Conservation (phyloP, 495 filamentous ascomycete genomes). For the Amniculicola lignicola region DNA sequence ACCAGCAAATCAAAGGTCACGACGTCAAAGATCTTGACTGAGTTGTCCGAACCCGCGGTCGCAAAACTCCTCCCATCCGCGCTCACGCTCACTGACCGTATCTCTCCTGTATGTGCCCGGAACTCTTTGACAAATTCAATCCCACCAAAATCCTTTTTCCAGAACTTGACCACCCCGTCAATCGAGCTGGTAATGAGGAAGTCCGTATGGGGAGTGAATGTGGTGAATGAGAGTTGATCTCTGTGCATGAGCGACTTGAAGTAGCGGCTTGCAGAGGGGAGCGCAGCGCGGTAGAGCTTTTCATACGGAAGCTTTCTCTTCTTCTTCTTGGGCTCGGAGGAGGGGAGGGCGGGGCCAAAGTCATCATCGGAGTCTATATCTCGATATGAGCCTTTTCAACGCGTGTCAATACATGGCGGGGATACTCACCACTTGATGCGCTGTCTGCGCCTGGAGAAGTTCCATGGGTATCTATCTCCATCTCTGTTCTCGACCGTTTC, state of each 20-base stretch:
- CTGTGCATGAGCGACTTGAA: constrained; percentile 98
- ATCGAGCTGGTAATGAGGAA: constrained; percentile 91
- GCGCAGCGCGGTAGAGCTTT: constrained; percentile 87
- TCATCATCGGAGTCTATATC: constrained; percentile 99
- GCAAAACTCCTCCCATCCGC: constrained; percentile 92
- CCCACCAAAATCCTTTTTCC: constrained; percentile 90
- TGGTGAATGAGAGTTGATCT: constrained; percentile 82
- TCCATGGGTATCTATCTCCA: no score
- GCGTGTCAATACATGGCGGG: no score
- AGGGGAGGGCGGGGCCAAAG: constrained; percentile 85
- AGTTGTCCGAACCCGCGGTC: constrained; percentile 79
- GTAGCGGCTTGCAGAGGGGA: constrained; percentile 79
- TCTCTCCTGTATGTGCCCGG: constrained; percentile 81
- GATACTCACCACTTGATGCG: no score
- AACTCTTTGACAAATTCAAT: constrained; percentile 99
- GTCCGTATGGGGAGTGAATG: constrained; percentile 82
- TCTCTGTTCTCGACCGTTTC: no score
- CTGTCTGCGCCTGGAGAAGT: no score
- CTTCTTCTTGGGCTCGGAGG: constrained; percentile 73
- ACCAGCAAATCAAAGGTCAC: constrained; percentile 70
- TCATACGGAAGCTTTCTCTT: constrained; percentile 86
- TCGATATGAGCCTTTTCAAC: no score
- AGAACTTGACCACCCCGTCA: constrained; percentile 96
- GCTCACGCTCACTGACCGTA: constrained; percentile 76
- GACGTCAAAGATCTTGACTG: constrained; percentile 94